Evolutionary conservation across 1,284 basidiomycete species (phyloP), one percentile per base, ranked within the genome.

Genomic region (Microbotryum lychnidis-dioicae): DNA sequence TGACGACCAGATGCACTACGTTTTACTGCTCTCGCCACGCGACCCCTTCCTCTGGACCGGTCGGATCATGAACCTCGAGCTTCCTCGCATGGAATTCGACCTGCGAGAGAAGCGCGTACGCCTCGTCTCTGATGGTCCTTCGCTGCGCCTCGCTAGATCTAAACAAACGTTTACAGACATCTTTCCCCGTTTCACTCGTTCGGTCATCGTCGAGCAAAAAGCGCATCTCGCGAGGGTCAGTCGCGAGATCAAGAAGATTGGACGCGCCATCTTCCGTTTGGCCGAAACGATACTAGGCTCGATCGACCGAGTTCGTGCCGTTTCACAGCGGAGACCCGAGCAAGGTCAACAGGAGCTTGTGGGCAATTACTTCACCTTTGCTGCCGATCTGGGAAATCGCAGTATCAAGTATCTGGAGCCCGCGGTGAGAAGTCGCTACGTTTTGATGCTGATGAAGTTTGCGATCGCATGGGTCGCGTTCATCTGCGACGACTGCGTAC

Each of bases 381-480:
- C 93, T n/a, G 91, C 93, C 2, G 80, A 82, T 66, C 89, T 94
- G 71, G 91, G 91, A 1, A 85, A 89, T 61, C 87, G 92, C 65
- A 88, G 87, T 2, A 86, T 90, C 69, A 84, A 87, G 67, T 85
- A 89, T 74, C 89, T 94, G 85, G 90, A 93, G 71, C 81, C 82
- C 21, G 73, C 81, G 0, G 81, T 83, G 2, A 77, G 87, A 67
- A 78, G 82, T 62, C 85, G 87, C 63, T 93, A 94, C 77, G 88
- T 89, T 71, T 83, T 86, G 21, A 79, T 87, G 8, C 79, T 97
- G 45, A 87, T 93, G 75, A 85, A 85, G 65, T 82, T 96, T 50
- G 89, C 91, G 3, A 96, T 97, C 69, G 87, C 89, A 23, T 99
- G 96, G 96, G 90, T 98, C 29, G 86, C 90, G 29, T 98, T 99